Evolutionary conservation across 192 early-diverging fungal genomes (phyloP), one percentile per base, ranked within the genome.

Genomic region (Backusella tuberculispora): DNA sequence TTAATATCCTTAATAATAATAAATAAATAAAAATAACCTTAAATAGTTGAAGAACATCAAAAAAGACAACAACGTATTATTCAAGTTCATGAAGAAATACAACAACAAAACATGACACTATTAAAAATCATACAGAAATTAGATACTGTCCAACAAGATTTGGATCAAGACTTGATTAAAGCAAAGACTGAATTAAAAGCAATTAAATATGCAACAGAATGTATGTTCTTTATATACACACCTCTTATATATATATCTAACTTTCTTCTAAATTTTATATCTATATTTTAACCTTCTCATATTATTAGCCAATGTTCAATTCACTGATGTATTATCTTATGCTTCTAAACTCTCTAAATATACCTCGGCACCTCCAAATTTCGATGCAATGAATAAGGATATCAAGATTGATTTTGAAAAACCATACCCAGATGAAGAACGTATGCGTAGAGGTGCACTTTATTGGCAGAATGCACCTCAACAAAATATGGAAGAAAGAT

Each of bases 291-390:
- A n/a, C 8, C 47, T n/a, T n/a, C 45, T 8, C 56, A 17, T 69
- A 60, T 47, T 42, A 6, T 69, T 46, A 83, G 81, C 81, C 40
- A 79, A 75, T 56, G 72, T 85, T 14, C 78, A 81, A 60, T 82
- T 87, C 46, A 78, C 66, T 5, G 86, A 87, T 38, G 81, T 87
- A 15, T 72, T 87, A 8, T 80, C 82, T 7, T 87, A 87, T 72
- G 86, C 86, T 10, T 83, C 84, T 24, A 82, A 83, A 42, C 74
- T 87, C 4, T 83, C 84, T 5, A 80, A 83, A 56, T 87, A 85
- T 40, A 85, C 86, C 0, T 87, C 84, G 0, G 86, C 86, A 67
- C 86, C 86, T 43, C 84, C 86, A 37, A 87, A 87, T 29, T 87
- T 87, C 53, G 78, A 79, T 40, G 4, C 66, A 7, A 71, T 74